A percentile compares a stretch with the other conserved stretches of the same genome.
These are phyloP conservation scores for Setomelanomma holmii DNA, from an alignment of 2,329 filamentous ascomycete species.

Conservation along the genomic window DNA sequence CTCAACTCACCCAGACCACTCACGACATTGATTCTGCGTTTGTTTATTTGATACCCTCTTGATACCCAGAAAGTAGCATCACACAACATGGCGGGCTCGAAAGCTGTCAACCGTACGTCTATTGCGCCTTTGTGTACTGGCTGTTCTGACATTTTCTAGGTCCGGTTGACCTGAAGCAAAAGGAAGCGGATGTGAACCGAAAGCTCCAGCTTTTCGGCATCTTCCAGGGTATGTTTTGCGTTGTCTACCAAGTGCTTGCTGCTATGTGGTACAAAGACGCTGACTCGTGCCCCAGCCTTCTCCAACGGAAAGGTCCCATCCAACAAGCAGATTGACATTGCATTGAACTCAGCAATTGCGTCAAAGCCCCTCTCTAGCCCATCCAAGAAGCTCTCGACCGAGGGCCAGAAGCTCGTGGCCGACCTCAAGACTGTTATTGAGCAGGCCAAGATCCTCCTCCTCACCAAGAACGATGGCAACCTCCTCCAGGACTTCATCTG, in stretches of 20 bases:
- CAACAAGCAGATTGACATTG: constrained; percentile 95
- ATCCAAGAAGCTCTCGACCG: constrained; percentile 77
- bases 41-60: constrained; percentile 41
- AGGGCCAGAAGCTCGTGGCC: constrained; percentile 78
- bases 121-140: constrained; percentile 1
- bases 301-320: constrained; percentile 89
- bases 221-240: constrained; percentile 63
- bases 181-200: constrained; percentile 85
- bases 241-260: constrained; percentile 13
- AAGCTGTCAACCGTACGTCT: constrained; percentile 36
- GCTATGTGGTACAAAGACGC: constrained; percentile 16
- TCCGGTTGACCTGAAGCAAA: constrained; percentile 74
- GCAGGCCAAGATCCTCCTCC: constrained; percentile 81
- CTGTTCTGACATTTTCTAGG: constrained; percentile 59
- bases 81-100: constrained; percentile 32
- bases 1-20: neutral
- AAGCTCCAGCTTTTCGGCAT: constrained; percentile 98
- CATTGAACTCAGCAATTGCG: constrained; percentile 84
- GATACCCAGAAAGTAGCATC: constrained; percentile 24
- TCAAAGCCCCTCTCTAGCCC: constrained; percentile 74
- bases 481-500: constrained; percentile 96
- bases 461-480: constrained; percentile 95
- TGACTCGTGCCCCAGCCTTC: constrained; percentile 77
- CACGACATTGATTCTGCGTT: constrained; percentile 30
- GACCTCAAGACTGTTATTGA: constrained; percentile 83